These are phyloP conservation scores for Lasiodiplodia sp. DNA, from an alignment of 2,329 filamentous ascomycete genomes.

Conservation along the genomic window DNA sequence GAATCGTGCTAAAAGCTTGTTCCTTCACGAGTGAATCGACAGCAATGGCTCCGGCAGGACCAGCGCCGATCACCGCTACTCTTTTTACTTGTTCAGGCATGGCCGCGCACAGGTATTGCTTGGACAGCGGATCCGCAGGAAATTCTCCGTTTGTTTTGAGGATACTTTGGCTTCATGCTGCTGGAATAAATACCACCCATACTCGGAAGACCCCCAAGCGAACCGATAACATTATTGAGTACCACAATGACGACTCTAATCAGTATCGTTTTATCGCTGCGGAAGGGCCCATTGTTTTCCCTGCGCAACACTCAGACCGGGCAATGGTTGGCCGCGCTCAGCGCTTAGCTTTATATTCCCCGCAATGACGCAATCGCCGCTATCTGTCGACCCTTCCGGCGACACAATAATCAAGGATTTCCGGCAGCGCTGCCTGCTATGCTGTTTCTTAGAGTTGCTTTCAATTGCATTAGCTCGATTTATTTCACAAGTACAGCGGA, in stretches of 20 bases:
- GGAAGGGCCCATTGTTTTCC: slow-evolving; percentile 1
- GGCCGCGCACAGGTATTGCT: not conserved
- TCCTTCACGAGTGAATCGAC: slow-evolving; percentile 68
- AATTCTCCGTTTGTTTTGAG: not conserved
- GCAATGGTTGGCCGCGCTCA: not conserved
- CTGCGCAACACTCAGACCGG: not conserved
- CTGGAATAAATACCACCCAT: not conserved
- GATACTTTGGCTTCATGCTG: not conserved
- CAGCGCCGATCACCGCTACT: slow-evolving; percentile 67
- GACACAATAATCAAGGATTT: not conserved
- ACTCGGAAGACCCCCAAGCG: not conserved
- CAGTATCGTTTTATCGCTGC: not conserved
- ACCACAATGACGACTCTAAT: not conserved
- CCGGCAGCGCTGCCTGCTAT: too few species aligned
- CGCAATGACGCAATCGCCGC: slow-evolving; percentile 15
- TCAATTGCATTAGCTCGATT: too few species aligned
- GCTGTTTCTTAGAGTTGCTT: too few species aligned
- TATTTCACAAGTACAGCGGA: too few species aligned
- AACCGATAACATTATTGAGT: slow-evolving; percentile 4
- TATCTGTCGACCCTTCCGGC: not conserved
- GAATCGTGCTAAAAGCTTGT: slow-evolving; percentile 63
- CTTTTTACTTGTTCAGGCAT: slow-evolving; percentile 7
- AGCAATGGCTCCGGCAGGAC: slow-evolving; percentile 66
- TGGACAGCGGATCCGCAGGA: not conserved
- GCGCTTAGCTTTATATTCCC: slow-evolving; percentile 10